Evolutionary conservation across 2,329 filamentous ascomycete genomes (phyloP).

Genomic region (Penicillium paneum): DNA sequence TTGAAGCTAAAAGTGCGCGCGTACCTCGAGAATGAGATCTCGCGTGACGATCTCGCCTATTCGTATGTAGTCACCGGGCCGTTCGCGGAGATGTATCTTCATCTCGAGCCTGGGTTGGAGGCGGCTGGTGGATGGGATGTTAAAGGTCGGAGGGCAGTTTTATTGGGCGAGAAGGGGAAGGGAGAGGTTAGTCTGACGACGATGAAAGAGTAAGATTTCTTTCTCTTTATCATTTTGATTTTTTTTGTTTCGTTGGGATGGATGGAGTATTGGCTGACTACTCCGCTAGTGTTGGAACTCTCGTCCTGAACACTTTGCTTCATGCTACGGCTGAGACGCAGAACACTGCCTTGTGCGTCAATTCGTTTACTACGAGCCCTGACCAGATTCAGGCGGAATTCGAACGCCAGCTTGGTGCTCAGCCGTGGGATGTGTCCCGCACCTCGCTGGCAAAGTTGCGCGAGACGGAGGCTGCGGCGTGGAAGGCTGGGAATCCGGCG

Average conservation of each 20-base stretch:
- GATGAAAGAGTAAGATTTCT: conserved; percentile 62
- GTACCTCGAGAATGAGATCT: conserved; percentile 52
- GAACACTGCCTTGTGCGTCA: conserved; percentile 61
- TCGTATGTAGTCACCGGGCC: conserved; percentile 70
- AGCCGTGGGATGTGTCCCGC: conserved; percentile 54
- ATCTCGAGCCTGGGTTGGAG: conserved; percentile 34
- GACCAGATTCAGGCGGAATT: conserved; percentile 63
- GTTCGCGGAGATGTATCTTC: conserved; percentile 63
- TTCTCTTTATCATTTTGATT: background rate
- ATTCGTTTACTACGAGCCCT: conserved; percentile 67
- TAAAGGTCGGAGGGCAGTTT: conserved; percentile 53
- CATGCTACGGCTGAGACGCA: conserved; percentile 51
- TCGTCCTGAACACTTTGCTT: conserved; percentile 60
- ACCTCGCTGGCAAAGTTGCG: conserved; percentile 55
- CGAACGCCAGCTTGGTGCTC: conserved; percentile 60
- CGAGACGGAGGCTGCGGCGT: conserved; percentile 57
- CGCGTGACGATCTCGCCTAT: conserved; percentile 52
- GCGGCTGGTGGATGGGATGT: conserved; percentile 59
- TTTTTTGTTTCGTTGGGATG: background rate
- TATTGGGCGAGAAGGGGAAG: conserved; percentile 59
- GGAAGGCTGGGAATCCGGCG: conserved; percentile 51
- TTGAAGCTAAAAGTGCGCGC: conserved; percentile 66
- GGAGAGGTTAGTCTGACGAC: conserved; percentile 65
- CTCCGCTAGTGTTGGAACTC: conserved; percentile 58
- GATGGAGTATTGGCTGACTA: conserved; percentile 1